Base-by-base conservation (phyloP, 78 protist species). In the Chrysochromulina tobinii region DNA sequence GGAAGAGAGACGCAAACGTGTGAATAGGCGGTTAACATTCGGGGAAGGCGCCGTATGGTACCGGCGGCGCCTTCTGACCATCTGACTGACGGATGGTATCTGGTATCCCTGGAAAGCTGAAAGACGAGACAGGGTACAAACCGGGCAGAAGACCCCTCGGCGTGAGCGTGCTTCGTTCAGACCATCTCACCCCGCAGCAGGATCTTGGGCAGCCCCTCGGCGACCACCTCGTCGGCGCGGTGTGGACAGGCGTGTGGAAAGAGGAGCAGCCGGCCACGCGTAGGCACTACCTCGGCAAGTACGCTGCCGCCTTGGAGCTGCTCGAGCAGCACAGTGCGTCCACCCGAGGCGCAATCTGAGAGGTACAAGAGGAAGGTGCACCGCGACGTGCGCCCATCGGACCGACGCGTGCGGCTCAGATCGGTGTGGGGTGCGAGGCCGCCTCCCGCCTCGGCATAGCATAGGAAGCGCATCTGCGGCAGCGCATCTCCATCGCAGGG, bases 231-330 rank as follows among this genome's bases (percentile, higher is more conserved):
- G 9, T 67, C 55, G 2, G 88, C 88, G 58, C 38, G 84, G 50
- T 81, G 88, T 8, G 88, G 88, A 50, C 88, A 81, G 20, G 7
- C 51, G 66, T 81, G 88, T 51, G 88, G 88, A 20, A 81, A 81
- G 69, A 81, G 55, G 67, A 81, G 69, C 8, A 81, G 88, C 5
- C 88, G 27, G 23, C 88, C 88, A 0, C 88, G 88, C 61, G 3
- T 9, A 1, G 88, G 88, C 38, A 51, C 3, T 11, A 81, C 88
- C 5, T 12, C 25, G 21, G 88, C 88, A 5, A 18, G 67, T 25
- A 81, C 87, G 38, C 38, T 38, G 38, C 38, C 38, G 38, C 38
- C 38, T 67, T 7, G 53, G 27, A 57, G 18, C 8, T 8, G 38
- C 67, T 55, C 66, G 12, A 81, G 51, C 38, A 81, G 61, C 57